Evolutionary conservation across 345 rosid species (phyloP), one percentile per base, ranked within the genome.

Genomic region (Citrus mangshanensis): DNA sequence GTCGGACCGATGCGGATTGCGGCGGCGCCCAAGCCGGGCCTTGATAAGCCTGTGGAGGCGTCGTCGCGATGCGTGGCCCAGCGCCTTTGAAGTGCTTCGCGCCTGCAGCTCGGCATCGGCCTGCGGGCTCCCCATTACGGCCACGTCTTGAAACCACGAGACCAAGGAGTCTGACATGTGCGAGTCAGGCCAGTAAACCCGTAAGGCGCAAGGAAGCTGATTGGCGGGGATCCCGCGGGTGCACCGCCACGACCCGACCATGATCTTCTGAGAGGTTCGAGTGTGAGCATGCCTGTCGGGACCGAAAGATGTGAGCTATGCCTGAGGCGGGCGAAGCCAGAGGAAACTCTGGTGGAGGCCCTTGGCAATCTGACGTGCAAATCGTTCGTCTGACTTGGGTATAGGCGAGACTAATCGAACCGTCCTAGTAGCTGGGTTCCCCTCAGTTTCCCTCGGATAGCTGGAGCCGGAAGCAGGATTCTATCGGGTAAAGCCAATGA

Each of bases 61-160:
- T 32, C 34, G 0, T 32, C 4, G 34, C 34, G 34, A 32, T 32
- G n/a, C 4, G 0, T 32, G 4, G 34, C 0, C 37, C n/a, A n/a
- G 27, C 27, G 27, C 27, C 27, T 25, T 25, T 25, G 27, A 1
- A 1, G 27, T 25, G 27, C 27, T 25, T 25, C 27, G 27, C 27
- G 27, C 27, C 27, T 25, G 27, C 27, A 1, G 27, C 27, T 25
- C 22, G 10, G 32, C 72, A 4, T 37, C 72, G 21, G 32, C 72
- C 72, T 7, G 30, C 10, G 72, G 37, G 58, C 61, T 49, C 84
- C 88, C 81, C 81, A 81, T 85, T 81, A n/a, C 64, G 77, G 71
- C 89, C 86, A n/a, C 80, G 77, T 86, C 89, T 86, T 86, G 86
- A 86, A 86, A 83, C n/a, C 85, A 83, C 86, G 80, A n/a, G 81